Percentiles rank a stretch among this genome's conserved stretches.
These are phyloP conservation scores for Cymodocea nodosa DNA, from an alignment of 116 monocot genomes.

Conservation along the genomic window DNA sequence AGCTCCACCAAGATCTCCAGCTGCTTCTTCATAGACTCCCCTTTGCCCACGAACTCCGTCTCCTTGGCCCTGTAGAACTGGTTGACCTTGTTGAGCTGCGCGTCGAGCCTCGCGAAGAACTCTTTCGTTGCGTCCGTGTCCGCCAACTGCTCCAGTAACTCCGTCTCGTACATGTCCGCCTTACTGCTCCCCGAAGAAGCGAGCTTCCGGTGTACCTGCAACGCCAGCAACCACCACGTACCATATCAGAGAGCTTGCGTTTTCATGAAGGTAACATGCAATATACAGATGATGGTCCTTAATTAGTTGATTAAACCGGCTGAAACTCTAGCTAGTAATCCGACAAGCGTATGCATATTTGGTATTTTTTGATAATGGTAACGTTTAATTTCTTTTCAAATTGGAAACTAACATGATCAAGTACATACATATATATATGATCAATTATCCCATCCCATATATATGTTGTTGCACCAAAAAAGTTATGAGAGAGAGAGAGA, in stretches of 20 bases:
- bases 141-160: slow-evolving; percentile 43
- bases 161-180: slow-evolving; percentile 63
- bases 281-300: no score
- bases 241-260: not conserved
- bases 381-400: no score
- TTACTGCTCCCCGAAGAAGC: slow-evolving; percentile 50
- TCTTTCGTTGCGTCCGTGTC: slow-evolving; percentile 49
- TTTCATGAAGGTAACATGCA: no score
- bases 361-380: no score
- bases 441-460: no score
- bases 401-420: no score
- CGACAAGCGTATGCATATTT: no score
- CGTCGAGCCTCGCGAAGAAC: slow-evolving; percentile 58
- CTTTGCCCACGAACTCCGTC: slow-evolving; percentile 73
- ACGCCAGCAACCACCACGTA: not conserved
- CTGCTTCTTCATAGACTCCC: slow-evolving; percentile 74
- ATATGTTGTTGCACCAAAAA: no score
- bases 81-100: slow-evolving; percentile 84
- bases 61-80: slow-evolving; percentile 75
- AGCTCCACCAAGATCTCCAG: slow-evolving; percentile 78
- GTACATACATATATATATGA: no score
- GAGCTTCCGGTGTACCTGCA: slow-evolving; percentile 68
- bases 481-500: not conserved
- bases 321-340: no score
- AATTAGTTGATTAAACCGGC: no score